phyloP scores from a whole-genome alignment of 164 flowering plant genomes.

The Liquidambar formosana region DNA sequence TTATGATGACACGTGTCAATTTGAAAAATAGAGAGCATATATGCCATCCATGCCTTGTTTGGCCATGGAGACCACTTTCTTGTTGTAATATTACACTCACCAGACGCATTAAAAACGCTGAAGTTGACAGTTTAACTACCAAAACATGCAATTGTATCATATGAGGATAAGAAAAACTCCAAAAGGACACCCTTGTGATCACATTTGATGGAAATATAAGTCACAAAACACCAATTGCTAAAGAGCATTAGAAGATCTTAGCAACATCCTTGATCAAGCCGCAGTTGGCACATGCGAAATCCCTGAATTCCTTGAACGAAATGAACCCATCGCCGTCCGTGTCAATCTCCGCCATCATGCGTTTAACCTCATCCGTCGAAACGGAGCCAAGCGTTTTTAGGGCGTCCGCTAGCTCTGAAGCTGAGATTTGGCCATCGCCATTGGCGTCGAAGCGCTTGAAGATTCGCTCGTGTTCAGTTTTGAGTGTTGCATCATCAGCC shows the following conservation, averaged over 20 bases:
- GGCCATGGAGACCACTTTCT: too few relatives aligned
- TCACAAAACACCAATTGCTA: too few relatives aligned
- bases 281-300: slow-evolving; percentile 44
- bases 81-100: too few relatives aligned
- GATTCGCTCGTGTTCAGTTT: slow-evolving; percentile 37
- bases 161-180: too few relatives aligned
- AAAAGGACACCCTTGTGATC: too few relatives aligned
- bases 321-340: slow-evolving; percentile 68
- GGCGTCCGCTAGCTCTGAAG: slow-evolving; percentile 55
- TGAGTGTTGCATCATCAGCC: slow-evolving; percentile 30
- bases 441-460: slow-evolving; percentile 61
- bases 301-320: slow-evolving; percentile 47
- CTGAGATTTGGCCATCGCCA: slow-evolving; percentile 58
- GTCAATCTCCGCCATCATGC: slow-evolving; percentile 69
- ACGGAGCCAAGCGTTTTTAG: slow-evolving; percentile 49
- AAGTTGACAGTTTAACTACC: too few relatives aligned
- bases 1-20: too few relatives aligned
- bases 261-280: slow-evolving; percentile 67
- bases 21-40: too few relatives aligned
- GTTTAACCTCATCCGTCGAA: slow-evolving; percentile 33
- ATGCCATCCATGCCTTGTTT: too few relatives aligned
- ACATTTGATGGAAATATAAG: too few relatives aligned
- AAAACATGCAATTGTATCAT: too few relatives aligned
- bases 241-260: slow-evolving; percentile 52
- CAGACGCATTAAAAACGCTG: too few relatives aligned